A percentile compares a stretch with the other conserved stretches of the same genome.
Evolutionary conservation across 345 rosid species (phyloP).

Genomic region (Jatropha curcas): DNA sequence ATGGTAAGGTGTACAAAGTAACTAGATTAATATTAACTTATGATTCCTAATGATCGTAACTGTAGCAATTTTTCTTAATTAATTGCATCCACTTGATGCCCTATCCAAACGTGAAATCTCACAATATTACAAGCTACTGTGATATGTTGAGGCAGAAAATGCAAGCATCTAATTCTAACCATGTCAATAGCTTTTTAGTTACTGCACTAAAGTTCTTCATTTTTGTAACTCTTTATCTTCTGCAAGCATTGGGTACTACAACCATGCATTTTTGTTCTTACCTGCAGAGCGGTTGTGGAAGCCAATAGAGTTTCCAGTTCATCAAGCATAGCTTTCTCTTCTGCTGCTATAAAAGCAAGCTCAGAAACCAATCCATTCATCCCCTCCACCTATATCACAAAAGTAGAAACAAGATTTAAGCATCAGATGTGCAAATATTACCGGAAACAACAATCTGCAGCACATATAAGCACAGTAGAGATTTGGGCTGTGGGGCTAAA

Average conservation of each 20-base stretch:
- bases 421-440: conserved; percentile 6
- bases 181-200: neutral
- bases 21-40: neutral
- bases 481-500: neutral
- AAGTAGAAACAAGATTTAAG: conserved; percentile 7
- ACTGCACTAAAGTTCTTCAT: neutral
- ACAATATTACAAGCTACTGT: neutral
- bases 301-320: conserved; percentile 69
- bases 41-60: neutral
- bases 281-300: conserved; percentile 73
- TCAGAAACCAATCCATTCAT: conserved; percentile 58
- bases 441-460: neutral
- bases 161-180: neutral
- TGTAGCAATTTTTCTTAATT: neutral
- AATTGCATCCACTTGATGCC: neutral
- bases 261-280: conserved; percentile 24
- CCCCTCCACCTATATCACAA: conserved; percentile 49
- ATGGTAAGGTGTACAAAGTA: neutral
- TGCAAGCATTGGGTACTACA: neutral
- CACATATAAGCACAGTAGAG: neutral
- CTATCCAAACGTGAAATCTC: neutral
- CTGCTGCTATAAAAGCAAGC: conserved; percentile 53
- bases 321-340: conserved; percentile 59
- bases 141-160: neutral
- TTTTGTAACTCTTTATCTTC: neutral